These are phyloP conservation scores for Cucurbita moschata DNA, from an alignment of 306 rosid species.

Conservation along the genomic window DNA sequence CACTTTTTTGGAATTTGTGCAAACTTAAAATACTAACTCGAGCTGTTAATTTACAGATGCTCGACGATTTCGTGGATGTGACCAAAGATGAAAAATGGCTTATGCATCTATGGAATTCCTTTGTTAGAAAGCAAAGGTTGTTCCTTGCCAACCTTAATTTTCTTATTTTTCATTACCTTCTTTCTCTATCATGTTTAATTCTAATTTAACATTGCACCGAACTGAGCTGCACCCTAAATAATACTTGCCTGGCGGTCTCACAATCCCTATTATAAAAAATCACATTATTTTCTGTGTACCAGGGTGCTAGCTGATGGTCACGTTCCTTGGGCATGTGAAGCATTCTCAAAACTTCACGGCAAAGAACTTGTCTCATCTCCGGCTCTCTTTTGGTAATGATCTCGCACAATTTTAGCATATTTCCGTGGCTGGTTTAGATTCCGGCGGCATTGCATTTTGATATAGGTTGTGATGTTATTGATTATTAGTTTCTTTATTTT, in stretches of 20 bases:
- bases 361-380: conserved; percentile 52
- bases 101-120: conserved; percentile 98
- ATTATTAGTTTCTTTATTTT: too few relatives aligned
- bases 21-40: conserved; percentile 10
- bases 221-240: not conserved
- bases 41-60: conserved; percentile 62
- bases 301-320: conserved; percentile 98
- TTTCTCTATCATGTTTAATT: not conserved
- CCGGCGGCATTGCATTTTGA: not conserved
- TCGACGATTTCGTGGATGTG: conserved; percentile 98
- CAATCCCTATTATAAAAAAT: not conserved
- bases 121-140: conserved; percentile 87
- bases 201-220: not conserved
- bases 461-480: not conserved
- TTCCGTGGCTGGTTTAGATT: not conserved
- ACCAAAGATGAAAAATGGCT: conserved; percentile 83
- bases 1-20: not conserved
- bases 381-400: conserved; percentile 59
- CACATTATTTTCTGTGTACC: conserved; percentile 11
- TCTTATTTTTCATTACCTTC: not conserved
- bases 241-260: not conserved
- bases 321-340: conserved; percentile 96
- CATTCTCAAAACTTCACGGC: conserved; percentile 77
- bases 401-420: conserved; percentile 2
- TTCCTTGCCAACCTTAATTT: not conserved